Evolutionary conservation across 2,329 filamentous ascomycete species (phyloP).

Genomic region (Colletotrichum abscissum): DNA sequence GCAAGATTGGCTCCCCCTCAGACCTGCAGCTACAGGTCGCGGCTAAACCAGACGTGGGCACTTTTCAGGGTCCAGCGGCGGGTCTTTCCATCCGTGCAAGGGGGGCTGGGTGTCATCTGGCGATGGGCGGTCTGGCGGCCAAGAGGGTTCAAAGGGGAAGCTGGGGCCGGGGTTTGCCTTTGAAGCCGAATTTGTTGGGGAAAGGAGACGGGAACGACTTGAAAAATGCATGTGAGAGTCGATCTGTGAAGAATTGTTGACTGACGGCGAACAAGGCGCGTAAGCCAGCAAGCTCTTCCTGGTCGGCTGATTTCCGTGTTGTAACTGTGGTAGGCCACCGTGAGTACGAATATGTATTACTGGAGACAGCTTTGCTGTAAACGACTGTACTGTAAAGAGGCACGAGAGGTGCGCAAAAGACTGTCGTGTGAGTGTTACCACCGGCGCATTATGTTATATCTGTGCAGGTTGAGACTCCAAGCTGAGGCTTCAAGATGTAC

Average conservation of each 20-base stretch:
- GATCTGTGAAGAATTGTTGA: slow-evolving; percentile 28
- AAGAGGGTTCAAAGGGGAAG: slow-evolving; percentile 34
- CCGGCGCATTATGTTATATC: not conserved
- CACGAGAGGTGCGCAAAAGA: not conserved
- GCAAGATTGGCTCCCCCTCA: slow-evolving; percentile 22
- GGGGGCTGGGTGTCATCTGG: slow-evolving; percentile 28
- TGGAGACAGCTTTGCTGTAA: not conserved
- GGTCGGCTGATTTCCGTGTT: not conserved
- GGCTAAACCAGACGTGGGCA: slow-evolving; percentile 5
- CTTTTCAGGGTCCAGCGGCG: slow-evolving; percentile 31
- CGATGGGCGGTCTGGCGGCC: slow-evolving; percentile 36
- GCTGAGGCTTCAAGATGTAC: not conserved
- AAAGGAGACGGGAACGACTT: not conserved
- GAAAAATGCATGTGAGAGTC: slow-evolving; percentile 31
- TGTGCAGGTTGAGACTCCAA: not conserved
- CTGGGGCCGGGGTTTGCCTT: slow-evolving; percentile 30
- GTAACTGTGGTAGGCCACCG: not conserved
- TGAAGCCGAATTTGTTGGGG: slow-evolving; percentile 35
- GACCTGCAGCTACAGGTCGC: slow-evolving; percentile 17
- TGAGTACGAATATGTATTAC: not conserved
- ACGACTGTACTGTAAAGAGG: not conserved
- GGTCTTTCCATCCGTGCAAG: slow-evolving; percentile 14
- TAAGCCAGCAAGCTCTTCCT: slow-evolving; percentile 14
- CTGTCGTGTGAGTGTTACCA: not conserved
- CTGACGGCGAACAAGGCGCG: slow-evolving; percentile 9